Conservation (phyloP, 2,329 filamentous ascomycete genomes). For the Exophiala xenobiotica region DNA sequence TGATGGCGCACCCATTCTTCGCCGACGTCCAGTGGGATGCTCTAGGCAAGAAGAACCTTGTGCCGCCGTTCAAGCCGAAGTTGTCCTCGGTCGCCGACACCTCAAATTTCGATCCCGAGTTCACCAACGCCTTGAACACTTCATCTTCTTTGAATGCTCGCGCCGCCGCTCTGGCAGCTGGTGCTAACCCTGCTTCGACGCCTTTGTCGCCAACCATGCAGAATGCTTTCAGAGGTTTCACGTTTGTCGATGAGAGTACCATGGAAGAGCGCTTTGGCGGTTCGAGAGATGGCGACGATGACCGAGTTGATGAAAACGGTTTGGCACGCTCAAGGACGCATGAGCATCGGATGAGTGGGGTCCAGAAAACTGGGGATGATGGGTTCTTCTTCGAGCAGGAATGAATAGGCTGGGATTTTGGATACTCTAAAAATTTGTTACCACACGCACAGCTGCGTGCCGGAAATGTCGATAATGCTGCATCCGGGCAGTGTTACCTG, state of each 20-base stretch:
- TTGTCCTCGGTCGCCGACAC: conserved; percentile 94
- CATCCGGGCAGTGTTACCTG: neutral
- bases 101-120: conserved; percentile 97
- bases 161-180: conserved; percentile 79
- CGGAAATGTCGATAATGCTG: neutral
- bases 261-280: conserved; percentile 78
- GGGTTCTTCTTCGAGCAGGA: conserved; percentile 29
- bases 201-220: conserved; percentile 93
- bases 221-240: conserved; percentile 97
- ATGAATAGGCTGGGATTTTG: conserved; percentile 9
- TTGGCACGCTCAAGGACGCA: conserved; percentile 26
- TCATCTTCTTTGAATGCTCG: conserved; percentile 87
- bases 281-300: conserved; percentile 37
- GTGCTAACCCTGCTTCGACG: conserved; percentile 79
- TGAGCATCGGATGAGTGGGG: conserved; percentile 45
- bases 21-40: conserved; percentile 89
- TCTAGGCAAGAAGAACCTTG: conserved; percentile 84
- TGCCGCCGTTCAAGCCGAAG: conserved; percentile 96
- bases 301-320: conserved; percentile 28
- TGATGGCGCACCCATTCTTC: conserved; percentile 95
- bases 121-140: conserved; percentile 88
- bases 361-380: conserved; percentile 39
- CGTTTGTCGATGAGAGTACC: conserved; percentile 96
- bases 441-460: conserved; percentile 11
- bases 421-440: neutral